Percentiles rank a stretch among this genome's conserved stretches.
These are phyloP conservation scores for Eustoma russellianum DNA, from an alignment of 257 asterid genomes.

Conservation along the genomic window DNA sequence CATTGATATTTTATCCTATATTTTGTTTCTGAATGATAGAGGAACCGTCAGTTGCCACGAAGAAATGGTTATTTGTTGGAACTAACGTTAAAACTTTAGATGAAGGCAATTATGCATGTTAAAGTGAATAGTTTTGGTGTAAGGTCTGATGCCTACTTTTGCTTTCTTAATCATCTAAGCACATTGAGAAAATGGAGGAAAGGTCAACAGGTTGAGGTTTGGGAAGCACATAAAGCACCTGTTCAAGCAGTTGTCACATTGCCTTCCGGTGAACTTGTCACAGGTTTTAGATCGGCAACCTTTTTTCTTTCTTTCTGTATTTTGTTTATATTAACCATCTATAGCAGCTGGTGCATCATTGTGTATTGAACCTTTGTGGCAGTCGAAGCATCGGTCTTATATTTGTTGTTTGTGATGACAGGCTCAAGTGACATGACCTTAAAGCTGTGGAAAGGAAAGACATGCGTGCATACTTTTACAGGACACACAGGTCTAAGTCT, in stretches of 20 bases:
- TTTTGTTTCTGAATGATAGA: background rate
- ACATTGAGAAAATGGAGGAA: conserved; percentile 88
- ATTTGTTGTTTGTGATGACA: conserved; percentile 24
- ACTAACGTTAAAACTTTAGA: background rate
- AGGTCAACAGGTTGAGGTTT: conserved; percentile 61
- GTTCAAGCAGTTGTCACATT: conserved; percentile 72
- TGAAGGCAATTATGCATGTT: background rate
- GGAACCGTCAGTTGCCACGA: background rate
- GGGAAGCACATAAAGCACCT: conserved; percentile 87
- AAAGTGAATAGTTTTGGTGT: background rate
- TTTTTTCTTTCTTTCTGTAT: conserved; percentile 4
- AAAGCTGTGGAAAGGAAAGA: conserved; percentile 90
- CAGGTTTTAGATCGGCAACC: conserved; percentile 38
- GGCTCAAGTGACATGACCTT: conserved; percentile 91
- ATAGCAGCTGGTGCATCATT: background rate
- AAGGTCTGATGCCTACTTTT: background rate
- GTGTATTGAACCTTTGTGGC: background rate
- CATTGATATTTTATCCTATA: background rate
- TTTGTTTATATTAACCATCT: background rate
- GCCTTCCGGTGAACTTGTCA: conserved; percentile 88
- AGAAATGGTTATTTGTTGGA: background rate
- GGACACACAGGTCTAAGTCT: conserved; percentile 79
- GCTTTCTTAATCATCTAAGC: conserved; percentile 26
- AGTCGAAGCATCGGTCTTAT: background rate
- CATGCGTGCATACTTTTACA: conserved; percentile 56